Evolutionary conservation across 2,329 filamentous ascomycete species (phyloP).

Genomic region (Harringtonia lauricola): DNA sequence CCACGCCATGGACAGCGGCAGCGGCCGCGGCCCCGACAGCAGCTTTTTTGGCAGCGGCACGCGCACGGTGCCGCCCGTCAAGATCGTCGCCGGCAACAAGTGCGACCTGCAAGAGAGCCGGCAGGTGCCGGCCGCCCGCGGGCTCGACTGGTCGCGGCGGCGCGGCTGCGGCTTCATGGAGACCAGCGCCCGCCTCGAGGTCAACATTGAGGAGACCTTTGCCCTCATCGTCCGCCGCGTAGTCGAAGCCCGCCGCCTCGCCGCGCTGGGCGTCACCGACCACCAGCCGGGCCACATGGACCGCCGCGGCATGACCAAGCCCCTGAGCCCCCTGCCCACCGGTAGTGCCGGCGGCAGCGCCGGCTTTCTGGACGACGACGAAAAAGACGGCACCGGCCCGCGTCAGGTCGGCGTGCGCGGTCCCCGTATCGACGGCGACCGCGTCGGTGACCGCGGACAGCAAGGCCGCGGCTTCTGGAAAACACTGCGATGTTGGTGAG

Average conservation of each 20-base stretch:
- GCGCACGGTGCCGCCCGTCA: constrained; percentile 58
- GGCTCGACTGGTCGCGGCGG: constrained; percentile 65
- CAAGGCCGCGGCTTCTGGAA: constrained; percentile 40
- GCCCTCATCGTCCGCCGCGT: constrained; percentile 55
- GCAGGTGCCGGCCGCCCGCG: constrained; percentile 56
- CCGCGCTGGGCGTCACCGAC: constrained; percentile 32
- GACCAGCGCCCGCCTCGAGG: constrained; percentile 72
- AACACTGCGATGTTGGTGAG: constrained; percentile 43
- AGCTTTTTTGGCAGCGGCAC: constrained; percentile 23
- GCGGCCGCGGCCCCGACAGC: constrained; percentile 17
- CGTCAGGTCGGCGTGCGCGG: constrained; percentile 33
- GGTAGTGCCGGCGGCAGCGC: constrained; percentile 27
- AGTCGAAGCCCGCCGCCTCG: constrained; percentile 42
- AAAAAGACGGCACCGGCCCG: constrained; percentile 5
- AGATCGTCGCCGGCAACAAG: constrained; percentile 80
- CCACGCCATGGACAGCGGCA: constrained; percentile 33
- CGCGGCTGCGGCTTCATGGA: constrained; percentile 80
- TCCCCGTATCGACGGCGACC: constrained; percentile 30
- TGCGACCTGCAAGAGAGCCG: constrained; percentile 65
- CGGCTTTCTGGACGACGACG: not conserved
- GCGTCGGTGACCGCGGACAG: constrained; percentile 23
- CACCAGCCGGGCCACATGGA: constrained; percentile 30
- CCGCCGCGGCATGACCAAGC: constrained; percentile 45
- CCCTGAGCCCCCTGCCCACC: constrained; percentile 39
- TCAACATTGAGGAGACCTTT: constrained; percentile 86